phyloP scores from a whole-genome alignment of 2,329 filamentous ascomycete species.

The Beauveria scarabaeidicola region DNA sequence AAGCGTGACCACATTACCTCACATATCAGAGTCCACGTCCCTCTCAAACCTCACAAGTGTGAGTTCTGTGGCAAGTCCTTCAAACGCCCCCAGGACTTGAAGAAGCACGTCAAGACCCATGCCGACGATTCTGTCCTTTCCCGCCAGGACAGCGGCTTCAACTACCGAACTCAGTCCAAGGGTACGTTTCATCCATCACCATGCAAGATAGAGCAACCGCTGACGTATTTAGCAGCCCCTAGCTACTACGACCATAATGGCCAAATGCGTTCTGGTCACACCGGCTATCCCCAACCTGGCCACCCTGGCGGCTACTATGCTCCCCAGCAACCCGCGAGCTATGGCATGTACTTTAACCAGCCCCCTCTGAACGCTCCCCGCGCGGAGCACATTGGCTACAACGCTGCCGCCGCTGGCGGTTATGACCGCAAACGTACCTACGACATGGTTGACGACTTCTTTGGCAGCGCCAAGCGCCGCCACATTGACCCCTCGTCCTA shows the following conservation, averaged over 20 bases:
- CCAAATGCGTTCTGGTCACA: slow-evolving; percentile 50
- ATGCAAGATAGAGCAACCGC: background rate
- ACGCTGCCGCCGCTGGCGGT: slow-evolving; percentile 37
- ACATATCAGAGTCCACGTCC: slow-evolving; percentile 97
- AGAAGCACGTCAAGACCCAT: slow-evolving; percentile 99
- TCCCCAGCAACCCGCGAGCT: slow-evolving; percentile 45
- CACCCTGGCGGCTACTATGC: slow-evolving; percentile 49
- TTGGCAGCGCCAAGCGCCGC: slow-evolving; percentile 84
- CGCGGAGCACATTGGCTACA: slow-evolving; percentile 56
- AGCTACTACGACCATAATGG: slow-evolving; percentile 58
- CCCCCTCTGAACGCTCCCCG: slow-evolving; percentile 45
- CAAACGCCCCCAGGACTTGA: slow-evolving; percentile 96
- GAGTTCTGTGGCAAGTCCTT: slow-evolving; percentile 98
- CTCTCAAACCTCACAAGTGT: slow-evolving; percentile 97
- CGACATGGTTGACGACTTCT: slow-evolving; percentile 88
- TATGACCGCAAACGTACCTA: slow-evolving; percentile 77
- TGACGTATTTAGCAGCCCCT: slow-evolving; percentile 23
- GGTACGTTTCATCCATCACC: slow-evolving; percentile 23
- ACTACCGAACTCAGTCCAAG: slow-evolving; percentile 48
- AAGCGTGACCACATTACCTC: slow-evolving; percentile 99
- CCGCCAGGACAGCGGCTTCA: slow-evolving; percentile 45
- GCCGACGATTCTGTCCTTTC: slow-evolving; percentile 82
- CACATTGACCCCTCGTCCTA: slow-evolving; percentile 87
- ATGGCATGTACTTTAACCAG: slow-evolving; percentile 74
- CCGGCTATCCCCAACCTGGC: slow-evolving; percentile 47